Percentiles rank a stretch among this genome's conserved stretches.
Conservation (phyloP, 495 filamentous ascomycete genomes). For the Viridothelium virens region DNA sequence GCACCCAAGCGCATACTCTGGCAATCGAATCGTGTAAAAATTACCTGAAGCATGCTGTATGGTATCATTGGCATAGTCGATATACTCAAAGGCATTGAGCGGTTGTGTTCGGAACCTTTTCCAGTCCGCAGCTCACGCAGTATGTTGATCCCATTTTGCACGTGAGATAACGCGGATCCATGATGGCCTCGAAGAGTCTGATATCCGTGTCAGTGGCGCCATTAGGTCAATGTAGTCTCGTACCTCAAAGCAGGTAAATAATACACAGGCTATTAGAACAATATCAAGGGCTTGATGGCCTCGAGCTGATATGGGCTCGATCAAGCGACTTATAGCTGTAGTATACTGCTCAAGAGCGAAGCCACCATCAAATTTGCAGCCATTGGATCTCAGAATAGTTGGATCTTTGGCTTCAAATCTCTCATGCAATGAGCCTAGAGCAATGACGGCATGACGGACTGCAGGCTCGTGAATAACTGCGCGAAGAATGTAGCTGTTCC, state of each 20-base stretch:
- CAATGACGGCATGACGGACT: constrained; percentile 52
- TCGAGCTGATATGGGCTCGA: constrained; percentile 5
- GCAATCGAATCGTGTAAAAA: constrained; percentile 11
- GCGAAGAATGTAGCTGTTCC: constrained; percentile 49
- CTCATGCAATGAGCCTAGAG: constrained; percentile 49
- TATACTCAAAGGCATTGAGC: neutral
- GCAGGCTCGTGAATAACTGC: constrained; percentile 50
- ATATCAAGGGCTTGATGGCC: neutral
- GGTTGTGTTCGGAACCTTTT: neutral
- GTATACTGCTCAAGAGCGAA: constrained; percentile 23
- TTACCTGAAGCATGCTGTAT: constrained; percentile 1
- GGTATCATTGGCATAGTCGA: neutral
- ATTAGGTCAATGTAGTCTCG: neutral
- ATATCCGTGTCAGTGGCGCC: neutral
- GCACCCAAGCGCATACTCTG: neutral
- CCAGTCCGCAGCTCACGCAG: constrained; percentile 7
- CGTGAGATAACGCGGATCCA: constrained; percentile 10
- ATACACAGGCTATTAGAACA: neutral
- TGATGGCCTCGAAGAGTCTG: constrained; percentile 13
- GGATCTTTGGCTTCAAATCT: constrained; percentile 7
- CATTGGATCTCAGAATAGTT: neutral
- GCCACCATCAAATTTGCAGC: constrained; percentile 10
- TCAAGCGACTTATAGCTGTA: constrained; percentile 14
- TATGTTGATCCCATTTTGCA: constrained; percentile 9
- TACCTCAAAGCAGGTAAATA: neutral